Evolutionary conservation across 148 eudicot species (phyloP).

Genomic region (Agrostemma githago): DNA sequence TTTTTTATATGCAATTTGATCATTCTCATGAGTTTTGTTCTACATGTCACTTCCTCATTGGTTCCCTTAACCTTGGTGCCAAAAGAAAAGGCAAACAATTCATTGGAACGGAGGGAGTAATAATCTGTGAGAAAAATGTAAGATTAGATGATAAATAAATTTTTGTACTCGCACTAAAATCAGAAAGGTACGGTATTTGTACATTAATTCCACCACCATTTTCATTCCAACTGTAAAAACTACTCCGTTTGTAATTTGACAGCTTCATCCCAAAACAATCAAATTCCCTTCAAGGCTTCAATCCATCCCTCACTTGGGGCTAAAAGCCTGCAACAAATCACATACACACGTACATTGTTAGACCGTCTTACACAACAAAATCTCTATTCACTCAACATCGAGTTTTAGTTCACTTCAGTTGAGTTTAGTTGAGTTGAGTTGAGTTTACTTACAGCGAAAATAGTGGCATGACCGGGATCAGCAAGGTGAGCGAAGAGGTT

Average conservation of each 20-base stretch:
- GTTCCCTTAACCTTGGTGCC: too few relatives aligned
- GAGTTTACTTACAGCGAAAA: constrained; percentile 73
- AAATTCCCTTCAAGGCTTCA: neutral
- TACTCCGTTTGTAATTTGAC: constrained; percentile 9
- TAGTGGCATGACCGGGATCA: constrained; percentile 96
- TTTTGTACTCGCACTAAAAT: constrained; percentile 31
- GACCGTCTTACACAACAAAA: too few relatives aligned
- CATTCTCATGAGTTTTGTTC: too few relatives aligned
- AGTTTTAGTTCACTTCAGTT: too few relatives aligned
- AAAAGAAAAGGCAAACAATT: too few relatives aligned
- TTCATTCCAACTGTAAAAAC: constrained; percentile 14
- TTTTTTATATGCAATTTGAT: too few relatives aligned
- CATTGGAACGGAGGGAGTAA: neutral
- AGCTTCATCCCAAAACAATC: constrained; percentile 6
- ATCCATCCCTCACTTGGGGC: constrained; percentile 40
- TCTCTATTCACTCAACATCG: too few relatives aligned
- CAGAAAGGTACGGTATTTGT: constrained; percentile 32
- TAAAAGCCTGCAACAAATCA: constrained; percentile 62
- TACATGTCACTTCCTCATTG: too few relatives aligned
- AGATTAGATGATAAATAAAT: constrained; percentile 22
- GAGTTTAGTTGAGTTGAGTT: too few relatives aligned
- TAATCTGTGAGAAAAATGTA: neutral
- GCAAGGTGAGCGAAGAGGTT: constrained; percentile 97
- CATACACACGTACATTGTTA: neutral
- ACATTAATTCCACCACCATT: constrained; percentile 27